These are phyloP conservation scores for Sungouiozyma ichnusensis DNA, from an alignment of 805 yeast species.

Conservation along the genomic window DNA sequence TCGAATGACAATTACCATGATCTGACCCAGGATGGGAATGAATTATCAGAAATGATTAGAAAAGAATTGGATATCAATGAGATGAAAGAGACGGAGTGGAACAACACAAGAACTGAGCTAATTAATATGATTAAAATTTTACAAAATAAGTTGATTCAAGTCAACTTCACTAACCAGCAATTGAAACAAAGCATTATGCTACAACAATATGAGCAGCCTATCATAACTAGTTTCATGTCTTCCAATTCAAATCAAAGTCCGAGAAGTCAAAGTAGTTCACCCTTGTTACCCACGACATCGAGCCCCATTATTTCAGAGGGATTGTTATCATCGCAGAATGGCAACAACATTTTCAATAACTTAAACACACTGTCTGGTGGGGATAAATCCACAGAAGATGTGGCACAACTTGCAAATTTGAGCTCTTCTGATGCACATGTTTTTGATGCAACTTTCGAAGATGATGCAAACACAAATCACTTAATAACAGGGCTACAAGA, in stretches of 20 bases:
- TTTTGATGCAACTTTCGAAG: constrained; percentile 20
- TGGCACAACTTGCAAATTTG: background rate
- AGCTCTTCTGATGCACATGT: constrained; percentile 1
- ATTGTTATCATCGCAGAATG: background rate
- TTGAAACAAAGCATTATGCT: constrained; percentile 8
- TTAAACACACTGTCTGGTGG: background rate
- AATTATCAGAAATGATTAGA: constrained; percentile 15
- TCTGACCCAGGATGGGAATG: constrained; percentile 10
- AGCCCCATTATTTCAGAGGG: background rate
- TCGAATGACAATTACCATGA: background rate
- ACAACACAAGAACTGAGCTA: constrained; percentile 11
- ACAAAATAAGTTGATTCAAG: constrained; percentile 18
- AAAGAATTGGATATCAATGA: constrained; percentile 21
- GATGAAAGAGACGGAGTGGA: constrained; percentile 20
- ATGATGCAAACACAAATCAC: constrained; percentile 21
- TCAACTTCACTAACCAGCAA: constrained; percentile 16
- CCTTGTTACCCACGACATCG: background rate
- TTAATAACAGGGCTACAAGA: constrained; percentile 25
- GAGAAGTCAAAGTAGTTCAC: background rate
- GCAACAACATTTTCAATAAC: background rate
- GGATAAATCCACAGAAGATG: background rate
- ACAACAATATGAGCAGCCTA: constrained; percentile 5
- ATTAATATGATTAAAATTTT: constrained; percentile 14
- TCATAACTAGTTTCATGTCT: constrained; percentile 2
- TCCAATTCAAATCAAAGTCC: background rate